Conservation (phyloP, 2,329 filamentous ascomycete species). For the Falciphora oryzae region DNA sequence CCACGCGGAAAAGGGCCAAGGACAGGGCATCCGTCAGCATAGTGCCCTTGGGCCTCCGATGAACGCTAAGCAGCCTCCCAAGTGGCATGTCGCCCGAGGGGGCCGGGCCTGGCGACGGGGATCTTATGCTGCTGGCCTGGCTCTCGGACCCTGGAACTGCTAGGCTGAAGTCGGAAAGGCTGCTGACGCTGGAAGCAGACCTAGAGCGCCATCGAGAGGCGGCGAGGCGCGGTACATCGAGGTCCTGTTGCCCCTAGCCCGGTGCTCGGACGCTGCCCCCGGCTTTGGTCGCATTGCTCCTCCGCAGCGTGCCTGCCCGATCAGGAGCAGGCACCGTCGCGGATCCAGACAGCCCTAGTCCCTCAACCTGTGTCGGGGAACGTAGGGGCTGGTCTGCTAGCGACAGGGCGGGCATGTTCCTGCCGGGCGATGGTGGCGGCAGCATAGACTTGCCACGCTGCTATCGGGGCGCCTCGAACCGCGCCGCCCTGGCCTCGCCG, state of each 20-base stretch:
- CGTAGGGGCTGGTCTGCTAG: background rate
- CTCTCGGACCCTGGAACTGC: background rate
- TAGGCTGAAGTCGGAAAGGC: background rate
- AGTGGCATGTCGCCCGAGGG: conserved; percentile 3
- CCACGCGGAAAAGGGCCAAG: conserved; percentile 6
- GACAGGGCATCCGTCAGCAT: conserved; percentile 10
- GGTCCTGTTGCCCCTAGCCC: background rate
- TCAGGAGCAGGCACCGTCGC: background rate
- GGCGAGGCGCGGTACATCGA: background rate
- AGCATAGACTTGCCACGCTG: background rate
- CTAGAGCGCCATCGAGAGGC: background rate
- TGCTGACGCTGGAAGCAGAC: background rate
- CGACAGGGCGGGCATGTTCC: too few relatives aligned
- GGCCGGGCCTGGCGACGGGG: conserved; percentile 5
- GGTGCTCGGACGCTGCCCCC: background rate
- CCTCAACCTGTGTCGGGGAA: background rate
- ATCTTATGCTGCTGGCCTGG: background rate
- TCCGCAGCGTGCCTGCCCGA: conserved; percentile 1
- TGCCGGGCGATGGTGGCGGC: too few relatives aligned
- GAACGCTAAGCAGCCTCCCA: conserved; percentile 5
- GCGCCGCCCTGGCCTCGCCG: conserved; percentile 1
- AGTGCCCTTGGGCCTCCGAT: background rate
- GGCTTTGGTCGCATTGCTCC: conserved; percentile 4
- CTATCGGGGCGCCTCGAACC: conserved; percentile 9
- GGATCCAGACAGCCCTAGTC: background rate